Evolutionary conservation across 2,329 filamentous ascomycete species (phyloP).

Genomic region (Ceratocystis papillata): DNA sequence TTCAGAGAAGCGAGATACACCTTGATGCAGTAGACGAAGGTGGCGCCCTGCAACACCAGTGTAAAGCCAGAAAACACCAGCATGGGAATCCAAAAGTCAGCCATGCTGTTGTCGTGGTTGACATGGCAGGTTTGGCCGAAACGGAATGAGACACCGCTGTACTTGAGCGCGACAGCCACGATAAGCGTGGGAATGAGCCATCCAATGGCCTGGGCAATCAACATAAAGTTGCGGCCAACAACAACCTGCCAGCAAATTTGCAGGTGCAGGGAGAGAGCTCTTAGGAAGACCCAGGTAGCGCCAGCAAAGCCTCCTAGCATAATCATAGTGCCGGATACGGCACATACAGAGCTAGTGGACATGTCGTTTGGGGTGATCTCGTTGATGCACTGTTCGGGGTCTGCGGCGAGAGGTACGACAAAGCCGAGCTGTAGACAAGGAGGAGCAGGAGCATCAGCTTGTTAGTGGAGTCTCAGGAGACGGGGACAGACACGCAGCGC

Average conservation of each 20-base stretch:
- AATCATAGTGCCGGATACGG: slow-evolving; percentile 75
- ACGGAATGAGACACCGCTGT: slow-evolving; percentile 88
- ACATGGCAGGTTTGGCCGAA: slow-evolving; percentile 90
- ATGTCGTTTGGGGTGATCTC: slow-evolving; percentile 89
- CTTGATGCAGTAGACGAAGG: slow-evolving; percentile 86
- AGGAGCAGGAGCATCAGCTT: neutral
- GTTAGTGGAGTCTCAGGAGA: slow-evolving; percentile 19
- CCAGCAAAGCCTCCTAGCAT: slow-evolving; percentile 76
- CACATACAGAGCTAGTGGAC: slow-evolving; percentile 69
- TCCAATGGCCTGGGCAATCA: slow-evolving; percentile 64
- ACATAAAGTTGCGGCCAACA: slow-evolving; percentile 82
- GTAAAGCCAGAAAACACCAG: slow-evolving; percentile 66
- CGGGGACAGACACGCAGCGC: neutral
- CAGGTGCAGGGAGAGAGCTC: slow-evolving; percentile 82
- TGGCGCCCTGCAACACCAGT: slow-evolving; percentile 69
- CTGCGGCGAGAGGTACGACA: slow-evolving; percentile 70
- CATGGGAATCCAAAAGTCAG: slow-evolving; percentile 82
- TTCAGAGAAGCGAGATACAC: slow-evolving; percentile 79
- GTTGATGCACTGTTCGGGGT: slow-evolving; percentile 75
- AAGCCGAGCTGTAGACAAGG: slow-evolving; percentile 59
- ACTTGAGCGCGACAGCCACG: slow-evolving; percentile 61
- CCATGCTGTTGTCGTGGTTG: slow-evolving; percentile 75
- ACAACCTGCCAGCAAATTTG: slow-evolving; percentile 97
- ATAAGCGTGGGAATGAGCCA: slow-evolving; percentile 75
- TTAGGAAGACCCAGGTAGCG: slow-evolving; percentile 82